Evolutionary conservation across 2,329 filamentous ascomycete genomes (phyloP).

Genomic region (Pezicula radicicola): DNA sequence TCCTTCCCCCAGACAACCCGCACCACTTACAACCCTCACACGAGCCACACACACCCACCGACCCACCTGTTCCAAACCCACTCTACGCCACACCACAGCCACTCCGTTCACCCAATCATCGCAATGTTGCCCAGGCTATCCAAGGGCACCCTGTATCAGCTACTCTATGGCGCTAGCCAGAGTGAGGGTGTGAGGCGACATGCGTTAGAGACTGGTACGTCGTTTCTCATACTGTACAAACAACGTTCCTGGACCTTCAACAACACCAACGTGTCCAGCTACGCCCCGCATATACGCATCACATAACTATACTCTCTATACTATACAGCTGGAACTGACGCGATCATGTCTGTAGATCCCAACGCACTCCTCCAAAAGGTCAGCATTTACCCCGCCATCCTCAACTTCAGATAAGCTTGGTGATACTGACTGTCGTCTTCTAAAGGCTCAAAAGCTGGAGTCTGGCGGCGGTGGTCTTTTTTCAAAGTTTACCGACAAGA

Average conservation of each 20-base stretch:
- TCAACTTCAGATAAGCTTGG: slow-evolving; percentile 12
- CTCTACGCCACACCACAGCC: too few relatives aligned
- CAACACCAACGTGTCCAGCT: slow-evolving; percentile 1
- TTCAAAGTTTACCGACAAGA: slow-evolving; percentile 53
- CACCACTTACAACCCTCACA: too few relatives aligned
- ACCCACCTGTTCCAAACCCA: too few relatives aligned
- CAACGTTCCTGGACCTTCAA: background rate
- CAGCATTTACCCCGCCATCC: slow-evolving; percentile 28
- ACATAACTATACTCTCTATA: background rate
- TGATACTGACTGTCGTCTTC: slow-evolving; percentile 12
- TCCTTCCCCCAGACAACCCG: too few relatives aligned
- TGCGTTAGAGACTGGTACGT: background rate
- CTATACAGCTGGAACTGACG: slow-evolving; percentile 16
- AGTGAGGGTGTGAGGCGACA: background rate
- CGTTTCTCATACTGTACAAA: background rate
- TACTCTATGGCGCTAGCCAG: background rate
- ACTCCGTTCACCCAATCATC: too few relatives aligned
- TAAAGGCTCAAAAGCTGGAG: slow-evolving; percentile 81
- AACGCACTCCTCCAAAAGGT: slow-evolving; percentile 78
- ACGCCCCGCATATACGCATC: background rate
- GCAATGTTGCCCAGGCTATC: too few relatives aligned
- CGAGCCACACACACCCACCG: too few relatives aligned
- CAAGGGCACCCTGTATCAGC: too few relatives aligned
- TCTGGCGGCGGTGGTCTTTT: slow-evolving; percentile 50
- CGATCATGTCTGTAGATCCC: slow-evolving; percentile 70